These are phyloP conservation scores for Asterochloris sp. DNA, from an alignment of 139 green algal genomes.

Conservation along the genomic window DNA sequence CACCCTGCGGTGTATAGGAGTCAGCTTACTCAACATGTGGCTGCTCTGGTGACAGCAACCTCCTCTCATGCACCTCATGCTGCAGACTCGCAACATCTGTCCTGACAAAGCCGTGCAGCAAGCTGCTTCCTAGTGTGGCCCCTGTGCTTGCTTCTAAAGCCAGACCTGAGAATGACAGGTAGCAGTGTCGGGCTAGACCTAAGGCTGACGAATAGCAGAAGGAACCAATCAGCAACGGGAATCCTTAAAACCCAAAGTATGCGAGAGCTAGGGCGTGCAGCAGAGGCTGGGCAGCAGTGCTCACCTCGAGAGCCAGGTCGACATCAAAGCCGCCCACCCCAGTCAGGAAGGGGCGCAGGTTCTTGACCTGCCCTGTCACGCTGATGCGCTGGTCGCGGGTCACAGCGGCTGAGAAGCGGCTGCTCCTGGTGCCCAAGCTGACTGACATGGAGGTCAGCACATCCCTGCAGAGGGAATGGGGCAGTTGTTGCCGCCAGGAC, in stretches of 20 bases:
- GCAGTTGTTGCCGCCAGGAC: not conserved
- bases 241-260: too few species aligned
- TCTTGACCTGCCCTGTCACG: constrained; percentile 71
- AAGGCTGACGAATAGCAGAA: too few species aligned
- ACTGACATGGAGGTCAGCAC: constrained; percentile 66
- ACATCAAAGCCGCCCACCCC: constrained; percentile 85
- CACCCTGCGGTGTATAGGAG: constrained; percentile 45
- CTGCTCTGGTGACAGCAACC: not conserved
- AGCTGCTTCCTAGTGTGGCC: not conserved
- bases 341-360: constrained; percentile 74
- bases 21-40: not conserved
- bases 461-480: constrained; percentile 18
- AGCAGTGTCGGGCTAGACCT: too few species aligned
- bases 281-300: not conserved
- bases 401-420: constrained; percentile 68
- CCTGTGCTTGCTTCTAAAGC: not conserved
- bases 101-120: not conserved
- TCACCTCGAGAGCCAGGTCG: constrained; percentile 62
- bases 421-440: constrained; percentile 51
- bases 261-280: too few species aligned
- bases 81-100: not conserved
- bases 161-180: too few species aligned
- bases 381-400: constrained; percentile 47
- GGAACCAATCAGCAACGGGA: too few species aligned
- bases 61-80: not conserved